Evolutionary conservation across 2,329 filamentous ascomycete genomes (phyloP), one percentile per base, ranked within the genome.

Genomic region (Apiospora pterosperma): DNA sequence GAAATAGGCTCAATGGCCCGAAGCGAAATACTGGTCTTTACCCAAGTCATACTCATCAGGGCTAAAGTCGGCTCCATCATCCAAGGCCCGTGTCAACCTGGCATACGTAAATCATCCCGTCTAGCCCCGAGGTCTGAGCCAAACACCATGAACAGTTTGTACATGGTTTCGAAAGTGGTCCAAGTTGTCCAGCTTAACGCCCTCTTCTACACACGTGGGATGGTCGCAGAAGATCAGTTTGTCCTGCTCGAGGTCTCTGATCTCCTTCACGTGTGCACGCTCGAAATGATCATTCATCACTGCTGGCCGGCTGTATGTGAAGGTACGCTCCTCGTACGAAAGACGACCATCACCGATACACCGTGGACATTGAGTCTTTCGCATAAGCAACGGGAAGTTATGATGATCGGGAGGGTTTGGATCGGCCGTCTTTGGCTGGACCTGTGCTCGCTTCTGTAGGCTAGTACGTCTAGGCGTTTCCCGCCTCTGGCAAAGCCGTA

Each of bases 281-380:
- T 73, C 65, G 61, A 73, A 73, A 63, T 73, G 62, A 64, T 71
- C 62, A 62, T 73, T 73, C 34, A 66, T 66, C 23, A 67, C 52
- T 31, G 64, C 63, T 8, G 59, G 63, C 19, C 68, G 61, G 52
- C 61, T 66, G 31, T 67, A 68, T 52, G 25, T 44, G 41, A 70
- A 70, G 23, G 59, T 68, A 16, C 64, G 63, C 48, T 66, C 64
- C 63, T 67, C 21, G 25, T 66, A 31, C 14, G 63, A 61, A 34
- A 69, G 64, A 14, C 63, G 62, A 16, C 61, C 12, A 52, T 72
- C 60, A 23, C 66, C 48, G 62, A 72, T 68, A 36, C 59, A 72
- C 28, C 67, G 63, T 39, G 61, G 67, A 63, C 59, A 71, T 62
- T 71, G 36, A 21, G 25, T 69, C 52, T 52, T 48, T 52, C 71